Conservation (phyloP, 2,329 filamentous ascomycete genomes). For the Phaeosphaeriaceae sp. region DNA sequence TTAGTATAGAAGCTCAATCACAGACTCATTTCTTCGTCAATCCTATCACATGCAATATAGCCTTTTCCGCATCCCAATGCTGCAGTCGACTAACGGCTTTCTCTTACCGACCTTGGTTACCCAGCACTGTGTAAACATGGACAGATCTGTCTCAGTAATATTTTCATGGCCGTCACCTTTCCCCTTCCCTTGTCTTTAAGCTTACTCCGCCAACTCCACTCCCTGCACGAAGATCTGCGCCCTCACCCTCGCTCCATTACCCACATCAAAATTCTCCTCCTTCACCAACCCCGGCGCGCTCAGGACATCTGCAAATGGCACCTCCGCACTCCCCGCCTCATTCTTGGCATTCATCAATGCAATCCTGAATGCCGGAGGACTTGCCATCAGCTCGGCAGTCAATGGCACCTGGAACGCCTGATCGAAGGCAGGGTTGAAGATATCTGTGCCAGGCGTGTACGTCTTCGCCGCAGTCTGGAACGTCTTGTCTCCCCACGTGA, state of each 20-base stretch:
- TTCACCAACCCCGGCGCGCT: conserved; percentile 26
- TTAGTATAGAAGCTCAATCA: too few relatives aligned
- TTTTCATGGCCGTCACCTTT: too few relatives aligned
- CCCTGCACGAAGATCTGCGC: conserved; percentile 33
- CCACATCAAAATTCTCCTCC: conserved; percentile 35
- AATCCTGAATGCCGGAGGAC: conserved; percentile 30
- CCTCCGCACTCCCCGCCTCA: conserved; percentile 33
- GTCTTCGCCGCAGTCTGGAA: conserved; percentile 54
- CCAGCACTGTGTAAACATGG: background rate
- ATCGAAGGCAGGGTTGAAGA: conserved; percentile 59
- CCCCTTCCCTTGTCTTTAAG: background rate
- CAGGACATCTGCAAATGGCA: conserved; percentile 35
- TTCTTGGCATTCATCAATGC: conserved; percentile 36
- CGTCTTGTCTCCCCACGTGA: conserved; percentile 51
- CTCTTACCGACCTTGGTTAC: background rate
- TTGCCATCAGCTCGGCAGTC: conserved; percentile 39
- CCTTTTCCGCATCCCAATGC: too few relatives aligned
- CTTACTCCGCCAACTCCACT: conserved; percentile 22
- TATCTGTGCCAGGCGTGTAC: conserved; percentile 55
- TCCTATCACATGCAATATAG: too few relatives aligned
- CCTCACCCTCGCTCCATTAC: conserved; percentile 30
- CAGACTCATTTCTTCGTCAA: too few relatives aligned
- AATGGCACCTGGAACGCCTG: conserved; percentile 55
- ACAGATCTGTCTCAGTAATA: too few relatives aligned
- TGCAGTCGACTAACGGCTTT: too few relatives aligned